Evolutionary conservation across 2,329 filamentous ascomycete species (phyloP).

Genomic region (Exophiala alcalophila): DNA sequence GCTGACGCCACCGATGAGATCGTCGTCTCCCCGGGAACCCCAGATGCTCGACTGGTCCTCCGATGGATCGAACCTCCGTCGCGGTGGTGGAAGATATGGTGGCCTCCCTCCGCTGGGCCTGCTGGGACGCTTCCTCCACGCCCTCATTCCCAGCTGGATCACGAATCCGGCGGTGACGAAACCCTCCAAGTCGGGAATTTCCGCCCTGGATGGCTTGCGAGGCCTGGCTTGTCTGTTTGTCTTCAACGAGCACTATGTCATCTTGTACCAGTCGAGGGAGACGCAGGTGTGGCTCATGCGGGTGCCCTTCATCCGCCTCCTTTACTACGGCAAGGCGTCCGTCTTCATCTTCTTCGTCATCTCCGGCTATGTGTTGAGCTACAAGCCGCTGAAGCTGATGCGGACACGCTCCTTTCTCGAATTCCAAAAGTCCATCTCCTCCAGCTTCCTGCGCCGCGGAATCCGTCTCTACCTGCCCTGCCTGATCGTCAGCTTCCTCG

Average conservation of each 20-base stretch:
- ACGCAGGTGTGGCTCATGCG: slow-evolving; percentile 17
- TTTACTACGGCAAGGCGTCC: slow-evolving; percentile 18
- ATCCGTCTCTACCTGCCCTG: slow-evolving; percentile 45
- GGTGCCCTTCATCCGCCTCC: slow-evolving; percentile 16
- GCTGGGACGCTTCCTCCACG: slow-evolving; percentile 4
- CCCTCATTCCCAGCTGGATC: slow-evolving; percentile 14
- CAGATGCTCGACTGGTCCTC: no score
- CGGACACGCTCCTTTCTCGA: slow-evolving; percentile 38
- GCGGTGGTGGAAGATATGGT: no score
- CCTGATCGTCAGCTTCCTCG: slow-evolving; percentile 39
- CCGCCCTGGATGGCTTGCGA: slow-evolving; percentile 39
- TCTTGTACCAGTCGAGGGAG: slow-evolving; percentile 16
- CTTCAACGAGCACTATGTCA: slow-evolving; percentile 24
- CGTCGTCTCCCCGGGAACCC: no score
- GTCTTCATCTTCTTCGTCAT: slow-evolving; percentile 49
- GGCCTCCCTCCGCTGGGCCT: no score
- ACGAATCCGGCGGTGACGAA: slow-evolving; percentile 6
- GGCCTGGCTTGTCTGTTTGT: slow-evolving; percentile 39
- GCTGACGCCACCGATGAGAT: no score
- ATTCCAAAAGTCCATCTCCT: slow-evolving; percentile 40
- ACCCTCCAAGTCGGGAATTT: slow-evolving; percentile 13
- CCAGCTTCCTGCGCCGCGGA: slow-evolving; percentile 42
- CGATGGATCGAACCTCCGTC: no score
- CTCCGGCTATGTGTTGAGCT: slow-evolving; percentile 48
- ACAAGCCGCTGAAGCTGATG: slow-evolving; percentile 41